Evolutionary conservation across 805 yeast genomes (phyloP), one percentile per base, ranked within the genome.

Genomic region (Spathaspora girioi): DNA sequence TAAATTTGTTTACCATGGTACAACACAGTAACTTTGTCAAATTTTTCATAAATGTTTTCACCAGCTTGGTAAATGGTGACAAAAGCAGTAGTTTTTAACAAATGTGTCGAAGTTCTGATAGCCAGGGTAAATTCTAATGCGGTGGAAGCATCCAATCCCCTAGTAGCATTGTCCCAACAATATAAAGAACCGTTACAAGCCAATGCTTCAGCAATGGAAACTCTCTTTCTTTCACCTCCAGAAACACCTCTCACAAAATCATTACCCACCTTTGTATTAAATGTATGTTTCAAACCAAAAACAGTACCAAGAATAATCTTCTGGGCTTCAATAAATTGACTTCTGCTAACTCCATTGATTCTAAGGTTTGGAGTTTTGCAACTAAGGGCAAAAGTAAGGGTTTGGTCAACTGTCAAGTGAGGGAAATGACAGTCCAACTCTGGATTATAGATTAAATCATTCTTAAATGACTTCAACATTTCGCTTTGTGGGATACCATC

Each of bases 371-470:
- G 94, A 2, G 89, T 84, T 62, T 85, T 81, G 63, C 85, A 78
- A 48, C 81, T 83, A 49, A 86, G 75, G 3, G 92, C 92, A 64
- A 87, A 87, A 53, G 75, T 73, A 51, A 87, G 70, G 10, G 94
- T 87, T 63, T 87, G 85, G 49, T 83, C 81, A 38, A 87, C 93
- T 1, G 90, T 86, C 56, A 87, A 71, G 56, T 84, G 84, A 10
- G 94, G 93, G 70, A 86, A 85, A 66, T 87, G 94, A 53, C 78
- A 79, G 63, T 87, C 94, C 51, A 83, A 69, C 66, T 80, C 85
- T 35, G 83, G 83, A 58, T 80, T 80, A 63, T 82, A 82, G 43
- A 82, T 69, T 46, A 82, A 67, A 56, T 81, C 88, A 29, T 81
- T 76, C 56, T 79, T 80, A 69, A 74, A 86, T 38, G 71, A 63